These are phyloP conservation scores for Dipteronia dyeriana DNA, from an alignment of 345 rosid genomes.

Conservation along the genomic window DNA sequence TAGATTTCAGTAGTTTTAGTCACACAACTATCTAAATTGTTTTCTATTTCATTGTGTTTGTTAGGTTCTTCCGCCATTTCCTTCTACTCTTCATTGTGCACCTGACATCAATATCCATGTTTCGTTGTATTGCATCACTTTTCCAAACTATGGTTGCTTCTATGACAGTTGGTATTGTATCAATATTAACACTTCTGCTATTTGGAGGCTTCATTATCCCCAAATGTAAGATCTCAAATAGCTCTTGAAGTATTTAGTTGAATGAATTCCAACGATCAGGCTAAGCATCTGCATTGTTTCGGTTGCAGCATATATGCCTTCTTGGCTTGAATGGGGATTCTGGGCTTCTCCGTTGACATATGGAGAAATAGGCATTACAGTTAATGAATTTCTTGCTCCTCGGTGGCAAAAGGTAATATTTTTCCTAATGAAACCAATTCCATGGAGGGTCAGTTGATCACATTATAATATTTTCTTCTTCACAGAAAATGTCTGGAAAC, in stretches of 20 bases:
- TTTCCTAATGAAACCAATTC: neutral
- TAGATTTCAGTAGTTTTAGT: neutral
- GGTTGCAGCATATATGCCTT: neutral
- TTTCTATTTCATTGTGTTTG: neutral
- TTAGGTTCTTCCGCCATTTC: constrained; percentile 9
- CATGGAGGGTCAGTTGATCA: neutral
- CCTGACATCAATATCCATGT: constrained; percentile 3
- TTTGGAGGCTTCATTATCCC: neutral
- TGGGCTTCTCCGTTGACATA: constrained; percentile 8
- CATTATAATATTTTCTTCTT: neutral
- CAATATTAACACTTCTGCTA: neutral
- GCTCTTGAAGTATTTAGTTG: neutral
- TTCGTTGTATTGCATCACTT: neutral
- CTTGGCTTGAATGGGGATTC: constrained; percentile 4
- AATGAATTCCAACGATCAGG: neutral
- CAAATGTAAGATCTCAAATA: neutral
- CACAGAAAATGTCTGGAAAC: constrained; percentile 8
- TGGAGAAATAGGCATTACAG: neutral
- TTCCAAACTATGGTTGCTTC: neutral
- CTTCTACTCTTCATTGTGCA: neutral
- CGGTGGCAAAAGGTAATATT: constrained; percentile 7
- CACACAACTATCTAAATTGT: neutral
- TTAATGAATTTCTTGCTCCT: constrained; percentile 13
- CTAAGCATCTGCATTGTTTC: neutral
- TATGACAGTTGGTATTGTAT: neutral